phyloP scores from a whole-genome alignment of 805 yeast genomes.

The Candida sphagnicola region DNA sequence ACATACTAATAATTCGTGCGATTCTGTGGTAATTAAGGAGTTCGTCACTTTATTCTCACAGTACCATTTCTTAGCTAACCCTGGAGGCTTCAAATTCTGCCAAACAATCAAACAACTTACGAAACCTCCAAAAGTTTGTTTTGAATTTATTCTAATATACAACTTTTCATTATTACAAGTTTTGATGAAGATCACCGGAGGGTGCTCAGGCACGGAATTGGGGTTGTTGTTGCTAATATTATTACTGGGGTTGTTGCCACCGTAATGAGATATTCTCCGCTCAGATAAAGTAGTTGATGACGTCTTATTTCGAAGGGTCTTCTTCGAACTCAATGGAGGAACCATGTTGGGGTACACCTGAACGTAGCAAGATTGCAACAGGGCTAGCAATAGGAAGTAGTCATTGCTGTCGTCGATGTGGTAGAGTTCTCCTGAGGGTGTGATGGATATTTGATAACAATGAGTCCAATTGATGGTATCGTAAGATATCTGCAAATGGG shows the following conservation, averaged over 20 bases:
- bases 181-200: slow-evolving; percentile 39
- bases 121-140: slow-evolving; percentile 38
- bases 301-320: neutral
- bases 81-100: slow-evolving; percentile 51
- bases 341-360: slow-evolving; percentile 28
- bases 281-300: neutral
- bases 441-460: slow-evolving; percentile 23
- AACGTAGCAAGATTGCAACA: slow-evolving; percentile 37
- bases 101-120: slow-evolving; percentile 49
- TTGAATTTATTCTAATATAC: slow-evolving; percentile 33
- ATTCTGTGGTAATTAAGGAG: slow-evolving; percentile 16
- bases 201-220: slow-evolving; percentile 13
- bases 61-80: slow-evolving; percentile 54
- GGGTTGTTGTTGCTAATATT: neutral
- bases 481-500: slow-evolving; percentile 30
- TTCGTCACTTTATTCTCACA: slow-evolving; percentile 31
- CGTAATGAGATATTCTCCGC: neutral
- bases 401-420: slow-evolving; percentile 28
- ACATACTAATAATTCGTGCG: slow-evolving; percentile 51
- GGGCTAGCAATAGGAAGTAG: slow-evolving; percentile 27
- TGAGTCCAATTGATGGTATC: slow-evolving; percentile 36
- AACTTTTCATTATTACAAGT: slow-evolving; percentile 36
- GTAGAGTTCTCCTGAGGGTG: slow-evolving; percentile 30
- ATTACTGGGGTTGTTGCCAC: neutral
- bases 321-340: neutral